Percentiles rank a stretch among this genome's conserved stretches.
Evolutionary conservation across 1,284 basidiomycete species (phyloP).

Genomic region (Acaromyces ingoldii): DNA sequence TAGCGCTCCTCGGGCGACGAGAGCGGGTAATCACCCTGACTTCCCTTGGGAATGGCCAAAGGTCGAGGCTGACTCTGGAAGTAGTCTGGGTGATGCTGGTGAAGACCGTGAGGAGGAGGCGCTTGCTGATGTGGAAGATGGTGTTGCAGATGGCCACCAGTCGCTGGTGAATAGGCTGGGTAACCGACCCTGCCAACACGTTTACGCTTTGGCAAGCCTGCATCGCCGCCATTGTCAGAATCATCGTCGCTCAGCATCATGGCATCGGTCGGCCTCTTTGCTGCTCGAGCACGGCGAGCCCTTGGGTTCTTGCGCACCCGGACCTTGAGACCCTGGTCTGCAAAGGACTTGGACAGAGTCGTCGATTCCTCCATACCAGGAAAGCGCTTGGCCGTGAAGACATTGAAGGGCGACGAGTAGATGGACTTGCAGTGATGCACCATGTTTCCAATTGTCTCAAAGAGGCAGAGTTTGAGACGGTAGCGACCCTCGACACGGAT

Average conservation of each 20-base stretch:
- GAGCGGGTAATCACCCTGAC: too few relatives aligned
- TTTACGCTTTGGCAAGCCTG: too few relatives aligned
- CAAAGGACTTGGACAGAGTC: constrained; percentile 36
- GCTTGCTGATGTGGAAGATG: too few relatives aligned
- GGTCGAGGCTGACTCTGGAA: too few relatives aligned
- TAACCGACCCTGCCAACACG: too few relatives aligned
- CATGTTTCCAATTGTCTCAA: constrained; percentile 70
- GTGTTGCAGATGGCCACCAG: too few relatives aligned
- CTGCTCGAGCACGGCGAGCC: constrained; percentile 12
- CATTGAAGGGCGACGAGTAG: constrained; percentile 42
- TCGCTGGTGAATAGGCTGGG: too few relatives aligned
- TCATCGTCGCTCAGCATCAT: constrained; percentile 8
- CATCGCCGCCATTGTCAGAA: too few relatives aligned
- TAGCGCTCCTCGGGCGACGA: too few relatives aligned
- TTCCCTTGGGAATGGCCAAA: too few relatives aligned
- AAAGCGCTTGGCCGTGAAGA: constrained; percentile 44
- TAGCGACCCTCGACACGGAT: constrained; percentile 75
- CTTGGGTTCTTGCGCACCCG: constrained; percentile 47
- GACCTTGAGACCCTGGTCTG: constrained; percentile 45
- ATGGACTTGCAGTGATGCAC: constrained; percentile 47
- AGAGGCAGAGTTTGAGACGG: constrained; percentile 72
- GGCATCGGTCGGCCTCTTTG: not conserved
- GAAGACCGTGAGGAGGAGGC: too few relatives aligned
- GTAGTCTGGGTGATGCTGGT: too few relatives aligned
- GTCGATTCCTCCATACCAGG: constrained; percentile 48